These are phyloP conservation scores for Fusarium ambrosium DNA, from an alignment of 2,329 filamentous ascomycete species.

Conservation along the genomic window DNA sequence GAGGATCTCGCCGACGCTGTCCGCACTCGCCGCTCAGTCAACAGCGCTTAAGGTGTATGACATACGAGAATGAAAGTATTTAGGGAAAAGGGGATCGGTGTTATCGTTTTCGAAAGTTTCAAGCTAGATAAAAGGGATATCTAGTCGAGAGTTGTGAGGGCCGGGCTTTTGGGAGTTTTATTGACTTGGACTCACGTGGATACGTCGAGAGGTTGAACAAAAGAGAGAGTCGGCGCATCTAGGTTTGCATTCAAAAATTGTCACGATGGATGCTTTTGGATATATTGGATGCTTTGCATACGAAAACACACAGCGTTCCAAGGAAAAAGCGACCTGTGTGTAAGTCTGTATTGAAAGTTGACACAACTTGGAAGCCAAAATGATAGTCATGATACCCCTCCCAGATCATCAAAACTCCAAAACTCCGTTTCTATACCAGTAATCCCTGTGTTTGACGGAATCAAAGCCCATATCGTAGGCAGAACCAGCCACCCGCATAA, in stretches of 20 bases:
- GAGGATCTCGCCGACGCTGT: slow-evolving; percentile 90
- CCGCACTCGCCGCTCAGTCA: slow-evolving; percentile 75
- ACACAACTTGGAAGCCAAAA: slow-evolving; percentile 9
- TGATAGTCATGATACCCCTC: slow-evolving; percentile 17
- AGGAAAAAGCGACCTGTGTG: background rate
- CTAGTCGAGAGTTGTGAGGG: slow-evolving; percentile 17
- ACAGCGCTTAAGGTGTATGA: slow-evolving; percentile 50
- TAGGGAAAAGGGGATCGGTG: slow-evolving; percentile 11
- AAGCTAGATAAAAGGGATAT: slow-evolving; percentile 8
- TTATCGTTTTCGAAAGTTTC: slow-evolving; percentile 22
- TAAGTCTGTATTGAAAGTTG: slow-evolving; percentile 4
- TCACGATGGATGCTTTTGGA: slow-evolving; percentile 33
- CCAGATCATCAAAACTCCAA: slow-evolving; percentile 26
- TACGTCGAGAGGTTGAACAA: slow-evolving; percentile 38
- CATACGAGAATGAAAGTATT: slow-evolving; percentile 22
- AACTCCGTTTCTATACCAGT: slow-evolving; percentile 16
- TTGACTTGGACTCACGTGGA: slow-evolving; percentile 39
- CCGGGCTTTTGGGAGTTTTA: slow-evolving; percentile 41
- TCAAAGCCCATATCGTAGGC: background rate
- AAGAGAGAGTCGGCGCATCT: slow-evolving; percentile 45
- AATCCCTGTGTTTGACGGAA: background rate
- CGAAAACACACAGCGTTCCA: background rate
- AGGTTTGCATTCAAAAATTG: slow-evolving; percentile 46
- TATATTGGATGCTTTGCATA: slow-evolving; percentile 22
- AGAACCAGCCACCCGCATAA: background rate